Evolutionary conservation across 1,139 yeast genomes (phyloP).

Genomic region (Arxiozyma heterogenica): DNA sequence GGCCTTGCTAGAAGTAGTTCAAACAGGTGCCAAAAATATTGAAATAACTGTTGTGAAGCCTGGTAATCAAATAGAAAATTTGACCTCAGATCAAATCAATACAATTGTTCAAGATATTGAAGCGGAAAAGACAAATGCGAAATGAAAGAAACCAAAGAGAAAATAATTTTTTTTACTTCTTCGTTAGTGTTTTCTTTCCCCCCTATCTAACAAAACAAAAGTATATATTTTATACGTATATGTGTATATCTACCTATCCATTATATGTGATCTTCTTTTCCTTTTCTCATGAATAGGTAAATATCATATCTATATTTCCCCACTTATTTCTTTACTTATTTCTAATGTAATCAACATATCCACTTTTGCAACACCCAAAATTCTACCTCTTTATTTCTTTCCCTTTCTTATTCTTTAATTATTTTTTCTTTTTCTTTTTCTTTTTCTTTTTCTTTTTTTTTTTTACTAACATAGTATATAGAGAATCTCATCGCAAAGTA

Average conservation of each 20-base stretch:
- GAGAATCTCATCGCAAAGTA: too few species aligned
- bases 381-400: not conserved
- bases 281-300: too few species aligned
- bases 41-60: conserved; percentile 86
- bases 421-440: too few species aligned
- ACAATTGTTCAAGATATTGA: conserved; percentile 75
- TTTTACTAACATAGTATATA: too few species aligned
- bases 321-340: not conserved
- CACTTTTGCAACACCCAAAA: not conserved
- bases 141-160: not conserved
- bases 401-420: not conserved
- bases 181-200: not conserved
- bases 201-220: not conserved
- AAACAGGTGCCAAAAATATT: conserved; percentile 93
- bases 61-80: conserved; percentile 41
- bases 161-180: not conserved
- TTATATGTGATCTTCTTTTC: not conserved
- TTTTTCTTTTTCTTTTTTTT: too few species aligned
- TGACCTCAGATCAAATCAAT: conserved; percentile 67
- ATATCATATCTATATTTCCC: too few species aligned
- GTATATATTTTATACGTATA: too few species aligned
- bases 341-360: too few species aligned
- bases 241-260: not conserved
- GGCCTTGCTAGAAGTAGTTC: conserved; percentile 89
- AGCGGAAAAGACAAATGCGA: conserved; percentile 51